Conservation (phyloP, 2,329 filamentous ascomycete species). For the Fusarium multiceps region DNA sequence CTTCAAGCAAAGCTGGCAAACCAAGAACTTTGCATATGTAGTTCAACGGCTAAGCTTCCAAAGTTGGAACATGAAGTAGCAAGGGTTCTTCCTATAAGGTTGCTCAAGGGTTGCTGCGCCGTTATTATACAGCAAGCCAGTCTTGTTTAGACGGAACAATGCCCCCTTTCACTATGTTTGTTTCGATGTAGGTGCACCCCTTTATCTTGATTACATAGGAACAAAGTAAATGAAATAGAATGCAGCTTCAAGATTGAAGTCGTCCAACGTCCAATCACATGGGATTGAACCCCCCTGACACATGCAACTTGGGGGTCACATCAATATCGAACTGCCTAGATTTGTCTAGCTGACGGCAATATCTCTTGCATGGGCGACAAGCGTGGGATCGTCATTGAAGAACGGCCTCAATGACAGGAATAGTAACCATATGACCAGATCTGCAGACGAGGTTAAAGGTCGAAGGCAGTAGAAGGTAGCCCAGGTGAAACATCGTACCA, state of each 20-base stretch:
- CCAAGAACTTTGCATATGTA: slow-evolving; percentile 5
- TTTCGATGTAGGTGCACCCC: not conserved
- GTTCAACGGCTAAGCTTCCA: not conserved
- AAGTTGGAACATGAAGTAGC: not conserved
- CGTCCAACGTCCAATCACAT: slow-evolving; percentile 9
- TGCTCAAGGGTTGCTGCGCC: not conserved
- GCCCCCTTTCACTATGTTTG: not conserved
- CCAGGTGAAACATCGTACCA: not conserved
- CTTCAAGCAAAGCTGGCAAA: not conserved
- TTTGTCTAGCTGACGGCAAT: slow-evolving; percentile 11
- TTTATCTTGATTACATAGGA: not conserved
- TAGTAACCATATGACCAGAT: not conserved
- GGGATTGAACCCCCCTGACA: slow-evolving; percentile 5
- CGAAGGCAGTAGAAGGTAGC: not conserved
- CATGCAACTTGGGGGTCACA: slow-evolving; percentile 3
- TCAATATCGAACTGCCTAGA: slow-evolving; percentile 20
- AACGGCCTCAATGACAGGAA: slow-evolving; percentile 1
- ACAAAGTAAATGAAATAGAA: not conserved
- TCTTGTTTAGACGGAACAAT: not conserved
- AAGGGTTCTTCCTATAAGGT: not conserved
- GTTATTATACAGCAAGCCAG: not conserved
- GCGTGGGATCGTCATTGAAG: slow-evolving; percentile 7
- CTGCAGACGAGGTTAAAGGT: not conserved
- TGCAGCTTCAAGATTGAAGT: slow-evolving; percentile 8
- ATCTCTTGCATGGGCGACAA: not conserved